phyloP scores from a whole-genome alignment of 2,329 filamentous ascomycete genomes.

The Periconia digitata region DNA sequence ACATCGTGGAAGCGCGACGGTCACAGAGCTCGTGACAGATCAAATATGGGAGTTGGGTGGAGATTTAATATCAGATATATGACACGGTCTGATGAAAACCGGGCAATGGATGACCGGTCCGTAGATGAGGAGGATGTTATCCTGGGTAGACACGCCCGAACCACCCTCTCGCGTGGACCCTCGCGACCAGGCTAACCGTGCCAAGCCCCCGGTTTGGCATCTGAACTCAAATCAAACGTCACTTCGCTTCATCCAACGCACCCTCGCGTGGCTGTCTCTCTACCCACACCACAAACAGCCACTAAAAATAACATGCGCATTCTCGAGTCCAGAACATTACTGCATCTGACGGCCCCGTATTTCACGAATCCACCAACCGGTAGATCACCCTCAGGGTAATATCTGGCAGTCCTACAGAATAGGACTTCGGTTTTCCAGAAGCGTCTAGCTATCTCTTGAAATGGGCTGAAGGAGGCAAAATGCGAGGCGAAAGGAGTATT shows the following conservation, averaged over 20 bases:
- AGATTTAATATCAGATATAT: neutral
- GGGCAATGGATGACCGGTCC: neutral
- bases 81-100: neutral
- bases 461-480: too few species aligned
- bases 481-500: too few species aligned
- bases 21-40: neutral
- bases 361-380: neutral
- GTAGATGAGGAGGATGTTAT: neutral
- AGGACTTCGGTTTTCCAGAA: neutral
- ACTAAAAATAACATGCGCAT: neutral
- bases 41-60: neutral
- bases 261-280: neutral
- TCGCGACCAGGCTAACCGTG: neutral
- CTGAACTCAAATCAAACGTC: constrained; percentile 1
- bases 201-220: neutral
- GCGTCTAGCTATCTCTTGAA: neutral
- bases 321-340: neutral
- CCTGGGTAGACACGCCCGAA: neutral
- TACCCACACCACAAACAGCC: neutral
- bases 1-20: neutral
- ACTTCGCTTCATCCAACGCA: neutral
- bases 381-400: neutral
- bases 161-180: neutral
- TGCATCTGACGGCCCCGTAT: neutral
- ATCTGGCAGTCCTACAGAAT: too few species aligned